Base-by-base conservation (phyloP, 2,329 filamentous ascomycete genomes). In the Epichloe elymi region DNA sequence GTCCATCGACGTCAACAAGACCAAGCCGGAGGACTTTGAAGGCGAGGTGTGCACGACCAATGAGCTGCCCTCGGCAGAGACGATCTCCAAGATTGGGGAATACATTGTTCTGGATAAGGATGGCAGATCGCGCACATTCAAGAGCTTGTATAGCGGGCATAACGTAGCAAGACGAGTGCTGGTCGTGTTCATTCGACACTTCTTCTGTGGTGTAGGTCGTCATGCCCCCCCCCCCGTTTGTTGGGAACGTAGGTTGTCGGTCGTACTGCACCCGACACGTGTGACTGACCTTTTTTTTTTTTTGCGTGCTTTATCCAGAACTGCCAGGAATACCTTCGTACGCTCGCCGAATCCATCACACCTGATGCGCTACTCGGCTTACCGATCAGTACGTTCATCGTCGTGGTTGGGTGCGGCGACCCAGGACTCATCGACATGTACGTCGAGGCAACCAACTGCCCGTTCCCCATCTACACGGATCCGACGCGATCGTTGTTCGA, bases 381-480 rank as follows among this genome's bases (percentile, higher is more conserved):
- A 1, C 74, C 75, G 15, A 65, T 74, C 54, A 73, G 70, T 57
- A 85, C 83, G 35, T 80, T 78, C 57, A 76, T 91, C 57, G 74
- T 77, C 51, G 75, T 90, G 49, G 72, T 91, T 54, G 86, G 86
- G 45, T 89, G 85, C 65, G 86, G 86, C 50, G 74, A 81, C 49
- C 81, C 82, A 0, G 71, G 72, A 20, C 70, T 89, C 33, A 88
- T 90, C 58, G 70, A 79, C 53, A 75, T 78, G 68, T 89, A 90
- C 67, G 70, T 71, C 17, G 63, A 73, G 20, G 73, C 77, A 50
- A 85, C 85, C 0, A 63, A 64, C n/a, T 87, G 83, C 58, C 74
- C 76, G 1, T 90, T 83, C 67, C 80, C 82, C n/a, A 75, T 90
- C 52, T 90, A 86, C 68, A 79, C 84, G n/a, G 86, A 90, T 61